phyloP scores from a whole-genome alignment of 495 filamentous ascomycete genomes.

The Talaromyces trachyspermus region DNA sequence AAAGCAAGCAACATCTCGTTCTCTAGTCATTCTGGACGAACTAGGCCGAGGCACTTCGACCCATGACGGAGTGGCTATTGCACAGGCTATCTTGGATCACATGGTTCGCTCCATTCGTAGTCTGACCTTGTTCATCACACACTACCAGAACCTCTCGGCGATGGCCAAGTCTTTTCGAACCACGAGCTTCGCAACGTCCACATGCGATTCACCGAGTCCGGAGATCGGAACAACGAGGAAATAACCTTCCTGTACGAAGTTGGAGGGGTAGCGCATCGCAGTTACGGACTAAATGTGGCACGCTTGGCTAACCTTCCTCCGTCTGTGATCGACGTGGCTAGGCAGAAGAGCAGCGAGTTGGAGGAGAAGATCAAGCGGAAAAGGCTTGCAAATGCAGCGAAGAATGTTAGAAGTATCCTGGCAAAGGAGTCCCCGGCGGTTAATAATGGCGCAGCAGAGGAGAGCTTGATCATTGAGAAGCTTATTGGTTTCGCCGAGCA shows the following conservation, averaged over 20 bases:
- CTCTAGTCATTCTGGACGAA: constrained; percentile 90
- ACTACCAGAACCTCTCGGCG: constrained; percentile 79
- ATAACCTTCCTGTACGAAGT: constrained; percentile 83
- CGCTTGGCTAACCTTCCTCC: constrained; percentile 74
- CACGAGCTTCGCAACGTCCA: constrained; percentile 67
- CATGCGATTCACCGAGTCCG: constrained; percentile 67
- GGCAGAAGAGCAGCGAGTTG: constrained; percentile 68
- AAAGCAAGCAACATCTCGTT: constrained; percentile 72
- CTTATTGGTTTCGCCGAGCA: constrained; percentile 4
- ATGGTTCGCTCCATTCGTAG: constrained; percentile 68
- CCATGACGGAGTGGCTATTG: constrained; percentile 94
- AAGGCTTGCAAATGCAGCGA: constrained; percentile 40
- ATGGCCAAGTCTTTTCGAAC: constrained; percentile 59
- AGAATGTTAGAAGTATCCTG: constrained; percentile 37
- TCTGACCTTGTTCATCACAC: constrained; percentile 89
- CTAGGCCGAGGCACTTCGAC: constrained; percentile 87
- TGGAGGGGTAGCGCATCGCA: constrained; percentile 81
- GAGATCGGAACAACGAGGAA: constrained; percentile 28
- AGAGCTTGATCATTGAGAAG: background rate
- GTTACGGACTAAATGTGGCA: constrained; percentile 92
- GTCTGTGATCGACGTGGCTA: constrained; percentile 68
- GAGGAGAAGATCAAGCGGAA: constrained; percentile 64
- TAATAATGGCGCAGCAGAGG: background rate
- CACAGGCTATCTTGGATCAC: constrained; percentile 80
- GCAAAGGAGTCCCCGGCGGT: constrained; percentile 3